A percentile compares a stretch with the other conserved stretches of the same genome.
These are phyloP conservation scores for Zychaea mexicana DNA, from an alignment of 371 early-diverging fungal species.

Conservation along the genomic window DNA sequence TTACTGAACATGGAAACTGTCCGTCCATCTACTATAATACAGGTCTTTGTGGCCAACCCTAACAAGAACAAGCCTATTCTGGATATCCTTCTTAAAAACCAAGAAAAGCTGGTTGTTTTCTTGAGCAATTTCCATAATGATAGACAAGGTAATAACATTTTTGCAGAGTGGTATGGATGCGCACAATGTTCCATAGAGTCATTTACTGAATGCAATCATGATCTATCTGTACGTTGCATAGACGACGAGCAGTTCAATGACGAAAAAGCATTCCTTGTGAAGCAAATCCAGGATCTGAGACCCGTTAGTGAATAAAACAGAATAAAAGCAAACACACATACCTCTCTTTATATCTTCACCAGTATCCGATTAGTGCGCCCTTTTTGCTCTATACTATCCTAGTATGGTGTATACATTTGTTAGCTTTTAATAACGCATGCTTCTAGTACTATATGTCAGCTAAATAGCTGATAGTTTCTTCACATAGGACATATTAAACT, in stretches of 20 bases:
- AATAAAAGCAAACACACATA: background rate
- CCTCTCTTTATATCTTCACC: background rate
- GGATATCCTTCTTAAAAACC: slow-evolving; percentile 92
- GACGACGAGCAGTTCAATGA: slow-evolving; percentile 98
- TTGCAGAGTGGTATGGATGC: background rate
- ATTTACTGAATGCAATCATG: no score
- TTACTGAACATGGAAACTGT: no score
- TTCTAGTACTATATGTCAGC: no score
- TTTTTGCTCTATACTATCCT: no score
- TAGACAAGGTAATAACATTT: slow-evolving; percentile 78
- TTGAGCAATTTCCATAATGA: slow-evolving; percentile 93
- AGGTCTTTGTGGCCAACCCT: slow-evolving; percentile 98
- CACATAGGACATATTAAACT: no score
- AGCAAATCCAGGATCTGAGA: slow-evolving; percentile 78
- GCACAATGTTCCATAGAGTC: background rate
- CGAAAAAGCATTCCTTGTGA: slow-evolving; percentile 95
- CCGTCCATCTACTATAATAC: no score
- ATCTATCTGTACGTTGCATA: slow-evolving; percentile 25
- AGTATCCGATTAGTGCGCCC: background rate
- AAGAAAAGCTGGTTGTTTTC: slow-evolving; percentile 87
- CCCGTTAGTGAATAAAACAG: slow-evolving; percentile 39
- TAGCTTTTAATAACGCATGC: no score
- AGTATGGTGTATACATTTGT: no score
- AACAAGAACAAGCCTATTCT: slow-evolving; percentile 91
- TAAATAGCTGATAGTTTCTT: no score